Base-by-base conservation (phyloP, 176 grass and related monocot species). In the Juncus effusus region DNA sequence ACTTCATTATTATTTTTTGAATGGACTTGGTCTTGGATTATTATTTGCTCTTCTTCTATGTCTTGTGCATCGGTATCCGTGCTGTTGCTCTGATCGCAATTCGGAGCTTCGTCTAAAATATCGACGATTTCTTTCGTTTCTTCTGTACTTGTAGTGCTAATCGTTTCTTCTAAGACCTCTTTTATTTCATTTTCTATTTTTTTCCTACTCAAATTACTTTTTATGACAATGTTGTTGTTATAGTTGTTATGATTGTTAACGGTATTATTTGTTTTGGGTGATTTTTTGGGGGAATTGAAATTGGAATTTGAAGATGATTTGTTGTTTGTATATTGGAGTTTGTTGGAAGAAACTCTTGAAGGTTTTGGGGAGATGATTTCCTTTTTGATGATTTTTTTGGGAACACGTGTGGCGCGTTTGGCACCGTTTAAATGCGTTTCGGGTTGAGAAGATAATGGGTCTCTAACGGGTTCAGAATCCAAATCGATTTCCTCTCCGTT, bases 31-130 rank as follows among this genome's bases (percentile, higher is more conserved):
- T 81, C 81, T 0, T 74, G 83, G 51, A 82, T 73, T 73, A 89
- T 76, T 47, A 74, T 63, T 37, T 50, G 61, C 56, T 93, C 89
- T 35, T 87, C 89, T 83, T 90, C 89, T 66, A 77, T 87, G 53
- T 94, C 89, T 82, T 76, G 65, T 78, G 78, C 87, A 71, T 99
- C 95, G 51, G 91, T 84, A 74, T 99, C 95, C 69, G 95, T 99
- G 54, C 85, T 90, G 40, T 77, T 90, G 84, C 95, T 94, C 76
- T 85, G 83, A 71, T 99, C 85, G 36, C 95, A 99, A 6, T 80
- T 81, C 36, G 95, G 89, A 73, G 86, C 89, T 78, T 93, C 95
- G 73, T 99, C 89, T 57, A 92, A 51, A 36, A 99, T 83, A 87
- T 99, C 86, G 8, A 72, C 68, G 15, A 99, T 93, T 76, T 99